phyloP scores from a whole-genome alignment of 1,139 yeast genomes.

The Meyerozyma elateridarum region DNA sequence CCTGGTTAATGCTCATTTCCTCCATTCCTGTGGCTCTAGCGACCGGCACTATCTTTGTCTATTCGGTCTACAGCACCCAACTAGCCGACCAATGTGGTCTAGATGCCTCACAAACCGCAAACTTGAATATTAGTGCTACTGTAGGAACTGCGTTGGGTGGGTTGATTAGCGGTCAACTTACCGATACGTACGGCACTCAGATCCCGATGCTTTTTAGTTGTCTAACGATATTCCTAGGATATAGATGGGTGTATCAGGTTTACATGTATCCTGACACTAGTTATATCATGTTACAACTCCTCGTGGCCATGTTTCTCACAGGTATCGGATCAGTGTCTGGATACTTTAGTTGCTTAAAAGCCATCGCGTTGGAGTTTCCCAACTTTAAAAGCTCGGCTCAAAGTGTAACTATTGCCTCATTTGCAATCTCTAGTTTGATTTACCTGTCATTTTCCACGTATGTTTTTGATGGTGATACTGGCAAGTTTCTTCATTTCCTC shows the following conservation, averaged over 20 bases:
- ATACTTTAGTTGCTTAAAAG: conserved; percentile 32
- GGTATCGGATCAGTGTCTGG: conserved; percentile 33
- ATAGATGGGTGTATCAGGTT: conserved; percentile 23
- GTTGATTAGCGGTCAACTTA: conserved; percentile 26
- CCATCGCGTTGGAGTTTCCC: conserved; percentile 31
- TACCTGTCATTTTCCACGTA: conserved; percentile 22
- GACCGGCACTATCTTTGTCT: conserved; percentile 31
- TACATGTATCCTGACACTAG: conserved; percentile 15
- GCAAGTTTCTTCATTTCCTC: conserved; percentile 21
- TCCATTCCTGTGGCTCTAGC: conserved; percentile 31
- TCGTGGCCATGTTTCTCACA: conserved; percentile 27
- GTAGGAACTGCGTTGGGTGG: conserved; percentile 33
- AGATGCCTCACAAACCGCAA: conserved; percentile 25
- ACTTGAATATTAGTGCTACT: conserved; percentile 28
- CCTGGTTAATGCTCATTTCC: conserved; percentile 7
- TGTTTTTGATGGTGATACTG: conserved; percentile 20
- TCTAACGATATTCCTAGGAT: conserved; percentile 22
- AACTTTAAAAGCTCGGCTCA: conserved; percentile 31
- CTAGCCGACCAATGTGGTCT: conserved; percentile 27
- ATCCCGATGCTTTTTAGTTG: conserved; percentile 28
- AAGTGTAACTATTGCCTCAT: conserved; percentile 33
- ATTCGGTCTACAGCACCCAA: conserved; percentile 31
- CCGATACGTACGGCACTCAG: conserved; percentile 32
- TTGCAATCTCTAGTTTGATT: conserved; percentile 32
- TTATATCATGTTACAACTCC: conserved; percentile 12